phyloP scores from a whole-genome alignment of 495 filamentous ascomycete species.

The Hapsidospora chrysogenum region DNA sequence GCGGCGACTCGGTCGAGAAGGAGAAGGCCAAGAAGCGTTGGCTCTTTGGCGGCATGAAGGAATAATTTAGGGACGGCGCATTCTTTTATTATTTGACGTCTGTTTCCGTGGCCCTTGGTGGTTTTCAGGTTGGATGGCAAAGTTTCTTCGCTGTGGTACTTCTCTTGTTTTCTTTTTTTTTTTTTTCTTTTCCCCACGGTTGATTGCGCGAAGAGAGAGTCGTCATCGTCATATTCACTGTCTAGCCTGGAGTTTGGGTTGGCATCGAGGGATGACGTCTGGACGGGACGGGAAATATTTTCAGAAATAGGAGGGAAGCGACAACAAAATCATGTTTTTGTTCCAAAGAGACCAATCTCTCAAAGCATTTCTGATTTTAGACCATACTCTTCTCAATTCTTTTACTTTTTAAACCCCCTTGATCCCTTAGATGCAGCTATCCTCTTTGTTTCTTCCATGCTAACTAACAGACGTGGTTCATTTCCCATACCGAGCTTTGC shows the following conservation, averaged over 20 bases:
- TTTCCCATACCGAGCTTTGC: too few relatives aligned
- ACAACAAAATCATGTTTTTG: too few relatives aligned
- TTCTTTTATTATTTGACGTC: not conserved
- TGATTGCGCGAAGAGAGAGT: too few relatives aligned
- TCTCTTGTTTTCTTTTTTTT: not conserved
- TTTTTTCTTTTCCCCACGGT: not conserved
- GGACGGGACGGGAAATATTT: not conserved
- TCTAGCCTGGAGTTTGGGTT: not conserved
- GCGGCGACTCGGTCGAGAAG: slow-evolving; percentile 9
- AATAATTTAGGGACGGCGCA: not conserved
- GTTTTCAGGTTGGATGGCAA: too few relatives aligned
- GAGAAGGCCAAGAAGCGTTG: slow-evolving; percentile 36
- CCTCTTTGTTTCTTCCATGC: too few relatives aligned
- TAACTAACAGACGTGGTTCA: too few relatives aligned
- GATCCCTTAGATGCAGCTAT: too few relatives aligned
- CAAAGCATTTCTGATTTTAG: too few relatives aligned
- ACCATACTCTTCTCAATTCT: too few relatives aligned
- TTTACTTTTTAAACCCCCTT: too few relatives aligned
- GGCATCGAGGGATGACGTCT: not conserved
- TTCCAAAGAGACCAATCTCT: too few relatives aligned
- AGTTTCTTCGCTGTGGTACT: too few relatives aligned
- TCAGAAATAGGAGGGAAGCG: not conserved
- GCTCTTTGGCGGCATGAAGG: slow-evolving; percentile 21
- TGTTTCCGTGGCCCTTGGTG: not conserved
- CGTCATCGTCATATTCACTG: not conserved